Percentiles rank a stretch among this genome's conserved stretches.
phyloP scores from a whole-genome alignment of 2,329 filamentous ascomycete species.

The Beauveria rudraprayagi region DNA sequence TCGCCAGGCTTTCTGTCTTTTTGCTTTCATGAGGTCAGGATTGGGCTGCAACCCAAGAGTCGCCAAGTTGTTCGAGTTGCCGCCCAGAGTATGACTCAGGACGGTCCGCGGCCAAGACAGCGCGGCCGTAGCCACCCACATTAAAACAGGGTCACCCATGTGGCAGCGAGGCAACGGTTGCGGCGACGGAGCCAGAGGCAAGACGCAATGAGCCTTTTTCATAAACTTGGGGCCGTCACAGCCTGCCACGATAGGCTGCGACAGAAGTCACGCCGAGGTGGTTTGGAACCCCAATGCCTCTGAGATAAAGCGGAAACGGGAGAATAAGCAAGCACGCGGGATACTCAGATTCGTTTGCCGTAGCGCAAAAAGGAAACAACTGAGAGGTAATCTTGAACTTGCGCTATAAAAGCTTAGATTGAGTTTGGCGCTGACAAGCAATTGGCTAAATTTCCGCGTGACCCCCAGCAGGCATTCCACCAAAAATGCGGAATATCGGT shows the following conservation, averaged over 20 bases:
- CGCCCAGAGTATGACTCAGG: background rate
- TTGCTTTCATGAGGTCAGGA: too few relatives aligned
- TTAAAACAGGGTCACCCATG: slow-evolving; percentile 12
- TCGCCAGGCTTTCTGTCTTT: background rate
- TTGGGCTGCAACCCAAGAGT: background rate
- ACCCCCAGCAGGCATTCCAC: background rate
- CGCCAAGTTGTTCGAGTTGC: background rate
- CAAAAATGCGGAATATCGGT: too few relatives aligned
- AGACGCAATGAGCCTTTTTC: background rate
- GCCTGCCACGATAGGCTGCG: background rate
- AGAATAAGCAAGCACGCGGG: background rate
- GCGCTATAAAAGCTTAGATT: background rate
- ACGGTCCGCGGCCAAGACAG: background rate
- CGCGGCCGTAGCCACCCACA: background rate
- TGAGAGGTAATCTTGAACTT: too few relatives aligned
- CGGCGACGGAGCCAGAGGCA: background rate
- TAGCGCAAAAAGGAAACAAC: too few relatives aligned
- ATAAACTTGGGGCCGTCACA: background rate
- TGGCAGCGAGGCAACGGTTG: slow-evolving; percentile 4
- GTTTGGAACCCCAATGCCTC: background rate
- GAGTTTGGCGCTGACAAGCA: background rate
- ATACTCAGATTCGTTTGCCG: background rate
- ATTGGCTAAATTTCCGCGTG: background rate
- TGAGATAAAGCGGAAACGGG: background rate
- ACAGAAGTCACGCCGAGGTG: background rate